Evolutionary conservation across 495 filamentous ascomycete species (phyloP).

Genomic region (Neurospora sp.): DNA sequence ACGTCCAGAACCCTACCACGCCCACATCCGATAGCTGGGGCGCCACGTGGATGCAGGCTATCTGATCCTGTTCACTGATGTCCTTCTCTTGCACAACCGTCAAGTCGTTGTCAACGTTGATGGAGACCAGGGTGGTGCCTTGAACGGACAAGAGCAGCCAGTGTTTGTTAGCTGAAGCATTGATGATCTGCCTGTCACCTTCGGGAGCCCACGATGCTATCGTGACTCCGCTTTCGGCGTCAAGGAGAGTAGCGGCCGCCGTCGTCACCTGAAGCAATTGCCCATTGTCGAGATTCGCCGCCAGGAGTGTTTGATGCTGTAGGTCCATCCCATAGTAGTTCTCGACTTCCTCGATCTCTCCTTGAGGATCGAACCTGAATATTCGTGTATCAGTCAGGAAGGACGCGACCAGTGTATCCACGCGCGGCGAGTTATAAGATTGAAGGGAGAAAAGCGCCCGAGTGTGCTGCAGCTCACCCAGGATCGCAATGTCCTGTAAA

Average conservation of each 20-base stretch:
- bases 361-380: constrained; percentile 63
- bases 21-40: constrained; percentile 41
- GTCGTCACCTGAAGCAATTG: constrained; percentile 73
- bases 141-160: constrained; percentile 62
- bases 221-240: constrained; percentile 58
- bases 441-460: constrained; percentile 50
- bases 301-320: constrained; percentile 62
- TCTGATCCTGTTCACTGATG: constrained; percentile 56
- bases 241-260: constrained; percentile 48
- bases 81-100: constrained; percentile 45
- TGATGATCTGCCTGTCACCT: constrained; percentile 53
- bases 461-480: constrained; percentile 71
- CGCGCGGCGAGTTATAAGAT: constrained; percentile 34
- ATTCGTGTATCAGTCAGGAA: constrained; percentile 77
- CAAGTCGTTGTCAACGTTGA: constrained; percentile 52
- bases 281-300: constrained; percentile 48
- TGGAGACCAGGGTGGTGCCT: constrained; percentile 54
- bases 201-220: constrained; percentile 58
- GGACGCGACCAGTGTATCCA: constrained; percentile 67
- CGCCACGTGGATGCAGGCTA: constrained; percentile 64
- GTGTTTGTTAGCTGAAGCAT: constrained; percentile 61
- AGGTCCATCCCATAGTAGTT: constrained; percentile 59
- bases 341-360: constrained; percentile 79
- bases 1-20: constrained; percentile 78
- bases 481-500: constrained; percentile 73